These are phyloP conservation scores for Diplotaxis tenuifolia DNA, from an alignment of 345 rosid species.

Conservation along the genomic window DNA sequence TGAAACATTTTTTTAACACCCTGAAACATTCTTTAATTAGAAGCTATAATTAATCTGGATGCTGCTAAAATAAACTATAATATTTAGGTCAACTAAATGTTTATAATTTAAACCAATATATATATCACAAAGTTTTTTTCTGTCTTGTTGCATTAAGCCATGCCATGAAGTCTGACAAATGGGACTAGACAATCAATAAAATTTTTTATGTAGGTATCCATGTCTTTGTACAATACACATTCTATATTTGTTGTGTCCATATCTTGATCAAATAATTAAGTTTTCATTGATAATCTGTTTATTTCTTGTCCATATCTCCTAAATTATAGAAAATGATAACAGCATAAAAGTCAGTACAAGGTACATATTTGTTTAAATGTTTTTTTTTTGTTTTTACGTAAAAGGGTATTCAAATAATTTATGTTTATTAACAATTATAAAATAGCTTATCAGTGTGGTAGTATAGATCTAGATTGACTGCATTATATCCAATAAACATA, in stretches of 20 bases:
- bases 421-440: neutral
- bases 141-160: conserved; percentile 26
- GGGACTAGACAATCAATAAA: conserved; percentile 9
- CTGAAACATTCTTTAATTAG: conserved; percentile 14
- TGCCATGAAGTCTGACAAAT: conserved; percentile 32
- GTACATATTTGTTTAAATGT: neutral
- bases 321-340: neutral
- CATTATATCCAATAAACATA: too few relatives aligned
- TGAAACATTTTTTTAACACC: conserved; percentile 18
- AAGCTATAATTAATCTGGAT: conserved; percentile 10
- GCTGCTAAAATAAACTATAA: conserved; percentile 18
- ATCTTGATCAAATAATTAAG: conserved; percentile 16
- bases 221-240: conserved; percentile 4
- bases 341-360: neutral
- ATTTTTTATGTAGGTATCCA: neutral
- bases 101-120: conserved; percentile 2
- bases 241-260: neutral
- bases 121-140: conserved; percentile 11
- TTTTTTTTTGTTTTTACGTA: too few relatives aligned
- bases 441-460: neutral
- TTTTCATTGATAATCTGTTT: conserved; percentile 18
- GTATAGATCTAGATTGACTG: too few relatives aligned
- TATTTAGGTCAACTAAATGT: conserved; percentile 27
- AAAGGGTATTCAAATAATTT: neutral
- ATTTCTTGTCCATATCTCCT: neutral